Base-by-base conservation (phyloP, 106 monocot genomes). In the Xerophyta viscosa region DNA sequence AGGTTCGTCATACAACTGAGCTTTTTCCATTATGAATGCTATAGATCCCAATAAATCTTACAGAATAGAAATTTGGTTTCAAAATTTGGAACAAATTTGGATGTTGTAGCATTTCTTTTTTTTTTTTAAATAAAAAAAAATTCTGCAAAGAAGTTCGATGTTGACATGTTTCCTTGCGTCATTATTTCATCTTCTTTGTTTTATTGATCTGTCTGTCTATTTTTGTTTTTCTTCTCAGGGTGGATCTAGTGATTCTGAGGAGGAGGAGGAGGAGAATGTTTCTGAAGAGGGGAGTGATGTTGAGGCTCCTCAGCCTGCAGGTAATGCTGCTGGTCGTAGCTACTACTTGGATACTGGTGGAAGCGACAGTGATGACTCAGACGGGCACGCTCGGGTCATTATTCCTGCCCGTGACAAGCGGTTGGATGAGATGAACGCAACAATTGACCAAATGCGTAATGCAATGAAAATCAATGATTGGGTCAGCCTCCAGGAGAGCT, bases 391-490 rank as follows among this genome's bases (percentile, higher is more conserved):
- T 21, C 80, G 88, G 3, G 81, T 84, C 9, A 61, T 96, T n/a
- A 73, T 72, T 12, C 82, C 85, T 0, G 78, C 85, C 4, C 75
- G 79, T 4, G 84, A 85, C 57, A 84, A 85, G 64, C 59, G 88
- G 20, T 71, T 77, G 22, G 89, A 84, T 19, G 96, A 96, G 64
- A 76, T 96, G 88, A 49, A 31, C 4, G 58, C 84, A 27, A 96
- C 88, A 6, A 66, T 96, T 4, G 88, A 89, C 15, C 88, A 96
- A 67, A 81, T 88, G 58, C 62, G 68, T 31, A 96, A 89, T 46
- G 84, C 88, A 1, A 88, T 73, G 70, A 89, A 96, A 64, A 96
- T 96, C 47, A 89, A 96, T 36, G 96, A 96, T 56, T 96, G 96
- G 88, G 88, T 88, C 27, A 89, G 76, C 51, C 66, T 96, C 4